phyloP scores from a whole-genome alignment of 805 yeast species.

The Deakozyma indianensis region DNA sequence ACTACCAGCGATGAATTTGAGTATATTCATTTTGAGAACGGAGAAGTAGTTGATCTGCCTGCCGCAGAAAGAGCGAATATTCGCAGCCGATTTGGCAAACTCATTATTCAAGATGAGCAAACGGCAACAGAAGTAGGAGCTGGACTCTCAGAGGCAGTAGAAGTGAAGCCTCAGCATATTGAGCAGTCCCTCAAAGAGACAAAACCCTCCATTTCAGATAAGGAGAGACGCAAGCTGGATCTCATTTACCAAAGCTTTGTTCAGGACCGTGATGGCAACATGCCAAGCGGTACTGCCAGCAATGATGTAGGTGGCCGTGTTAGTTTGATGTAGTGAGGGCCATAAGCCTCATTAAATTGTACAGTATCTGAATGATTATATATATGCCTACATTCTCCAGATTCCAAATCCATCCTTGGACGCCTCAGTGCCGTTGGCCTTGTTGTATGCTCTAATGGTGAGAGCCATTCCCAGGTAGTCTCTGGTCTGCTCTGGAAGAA shows the following conservation, averaged over 20 bases:
- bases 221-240: slow-evolving; percentile 50
- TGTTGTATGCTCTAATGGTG: slow-evolving; percentile 8
- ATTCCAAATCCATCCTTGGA: slow-evolving; percentile 14
- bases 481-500: slow-evolving; percentile 18
- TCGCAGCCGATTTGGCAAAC: slow-evolving; percentile 5
- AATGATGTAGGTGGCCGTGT: slow-evolving; percentile 74
- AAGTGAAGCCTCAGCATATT: slow-evolving; percentile 41
- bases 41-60: neutral
- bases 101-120: slow-evolving; percentile 4
- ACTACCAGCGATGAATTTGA: neutral
- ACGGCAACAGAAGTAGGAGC: neutral
- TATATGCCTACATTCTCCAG: slow-evolving; percentile 19
- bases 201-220: slow-evolving; percentile 73
- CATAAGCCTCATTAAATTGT: too few relatives aligned
- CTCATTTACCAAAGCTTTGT: slow-evolving; percentile 59
- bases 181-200: slow-evolving; percentile 54
- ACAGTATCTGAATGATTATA: neutral
- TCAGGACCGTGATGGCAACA: slow-evolving; percentile 65
- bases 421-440: neutral
- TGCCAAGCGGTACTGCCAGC: slow-evolving; percentile 77
- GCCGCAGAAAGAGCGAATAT: slow-evolving; percentile 1
- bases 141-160: slow-evolving; percentile 21
- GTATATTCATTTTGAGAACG: neutral
- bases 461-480: slow-evolving; percentile 17
- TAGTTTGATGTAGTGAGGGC: slow-evolving; percentile 64